phyloP scores from a whole-genome alignment of 805 yeast species.

The Yarrowia porcina region DNA sequence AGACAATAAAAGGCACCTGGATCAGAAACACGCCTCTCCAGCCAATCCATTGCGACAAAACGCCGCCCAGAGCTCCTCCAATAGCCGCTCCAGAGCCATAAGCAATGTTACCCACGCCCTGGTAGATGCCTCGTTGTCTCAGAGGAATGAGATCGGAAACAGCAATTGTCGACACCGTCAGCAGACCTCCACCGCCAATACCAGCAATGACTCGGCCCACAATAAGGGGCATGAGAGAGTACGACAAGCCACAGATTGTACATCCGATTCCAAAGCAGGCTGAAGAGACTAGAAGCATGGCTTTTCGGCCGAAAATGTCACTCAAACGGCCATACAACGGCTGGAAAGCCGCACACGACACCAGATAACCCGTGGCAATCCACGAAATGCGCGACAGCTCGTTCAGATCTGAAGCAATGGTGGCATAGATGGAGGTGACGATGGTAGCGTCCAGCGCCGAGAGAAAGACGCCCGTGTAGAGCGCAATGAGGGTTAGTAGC shows the following conservation, averaged over 20 bases:
- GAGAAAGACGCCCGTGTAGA: slow-evolving; percentile 42
- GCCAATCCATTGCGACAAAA: slow-evolving; percentile 50
- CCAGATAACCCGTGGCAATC: slow-evolving; percentile 69
- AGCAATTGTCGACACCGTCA: slow-evolving; percentile 69
- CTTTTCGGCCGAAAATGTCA: slow-evolving; percentile 50
- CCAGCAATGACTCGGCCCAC: slow-evolving; percentile 80
- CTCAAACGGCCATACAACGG: slow-evolving; percentile 69
- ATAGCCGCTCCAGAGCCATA: slow-evolving; percentile 73
- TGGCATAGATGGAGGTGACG: slow-evolving; percentile 55
- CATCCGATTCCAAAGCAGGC: slow-evolving; percentile 48
- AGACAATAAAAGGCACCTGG: slow-evolving; percentile 43
- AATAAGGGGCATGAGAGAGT: slow-evolving; percentile 54
- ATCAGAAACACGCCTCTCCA: slow-evolving; percentile 55
- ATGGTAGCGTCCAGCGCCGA: slow-evolving; percentile 59
- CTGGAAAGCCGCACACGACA: slow-evolving; percentile 71
- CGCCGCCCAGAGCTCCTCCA: slow-evolving; percentile 62
- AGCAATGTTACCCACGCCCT: slow-evolving; percentile 74
- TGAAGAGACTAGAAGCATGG: slow-evolving; percentile 44
- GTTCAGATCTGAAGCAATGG: slow-evolving; percentile 57
- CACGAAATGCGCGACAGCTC: slow-evolving; percentile 54
- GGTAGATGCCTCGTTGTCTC: slow-evolving; percentile 74
- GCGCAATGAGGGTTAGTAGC: slow-evolving; percentile 30
- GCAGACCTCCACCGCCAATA: slow-evolving; percentile 87
- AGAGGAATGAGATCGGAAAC: slow-evolving; percentile 74
- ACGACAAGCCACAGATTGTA: slow-evolving; percentile 51